A percentile compares a stretch with the other conserved stretches of the same genome.
These are phyloP conservation scores for Tilletia horrida DNA, from an alignment of 1,284 basidiomycete genomes.

Conservation along the genomic window DNA sequence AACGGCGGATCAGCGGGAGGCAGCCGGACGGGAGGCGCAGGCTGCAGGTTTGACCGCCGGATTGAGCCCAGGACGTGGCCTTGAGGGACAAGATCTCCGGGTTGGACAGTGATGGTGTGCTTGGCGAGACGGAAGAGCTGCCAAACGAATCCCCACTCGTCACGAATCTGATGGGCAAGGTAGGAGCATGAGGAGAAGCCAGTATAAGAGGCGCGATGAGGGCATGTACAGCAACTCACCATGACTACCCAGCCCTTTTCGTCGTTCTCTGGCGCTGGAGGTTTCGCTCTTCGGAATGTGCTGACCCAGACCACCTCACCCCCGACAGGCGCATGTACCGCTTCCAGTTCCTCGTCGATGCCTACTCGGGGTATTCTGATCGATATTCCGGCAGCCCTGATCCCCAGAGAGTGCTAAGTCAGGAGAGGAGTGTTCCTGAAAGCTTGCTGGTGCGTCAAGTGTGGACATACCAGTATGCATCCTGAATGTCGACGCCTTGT, in stretches of 20 bases:
- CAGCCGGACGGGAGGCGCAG: constrained; percentile 27
- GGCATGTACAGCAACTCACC: constrained; percentile 1
- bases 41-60: constrained; percentile 24
- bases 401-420: constrained; percentile 20
- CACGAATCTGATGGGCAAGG: constrained; percentile 27
- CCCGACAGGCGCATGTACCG: constrained; percentile 39
- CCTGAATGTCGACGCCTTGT: constrained; percentile 32
- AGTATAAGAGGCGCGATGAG: neutral
- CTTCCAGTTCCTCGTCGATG: constrained; percentile 27
- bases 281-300: constrained; percentile 26
- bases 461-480: constrained; percentile 33
- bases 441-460: neutral
- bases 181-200: neutral
- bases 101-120: constrained; percentile 19
- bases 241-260: constrained; percentile 36
- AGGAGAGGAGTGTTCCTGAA: neutral
- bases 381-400: constrained; percentile 20
- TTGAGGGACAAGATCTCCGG: constrained; percentile 33
- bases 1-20: constrained; percentile 37
- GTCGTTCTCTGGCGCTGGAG: constrained; percentile 38
- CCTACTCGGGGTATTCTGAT: constrained; percentile 18
- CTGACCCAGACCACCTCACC: constrained; percentile 44
- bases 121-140: constrained; percentile 41
- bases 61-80: constrained; percentile 40
- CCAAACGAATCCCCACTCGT: constrained; percentile 45